Conservation (phyloP, 1,284 basidiomycete genomes). For the Caloboletus firmus region DNA sequence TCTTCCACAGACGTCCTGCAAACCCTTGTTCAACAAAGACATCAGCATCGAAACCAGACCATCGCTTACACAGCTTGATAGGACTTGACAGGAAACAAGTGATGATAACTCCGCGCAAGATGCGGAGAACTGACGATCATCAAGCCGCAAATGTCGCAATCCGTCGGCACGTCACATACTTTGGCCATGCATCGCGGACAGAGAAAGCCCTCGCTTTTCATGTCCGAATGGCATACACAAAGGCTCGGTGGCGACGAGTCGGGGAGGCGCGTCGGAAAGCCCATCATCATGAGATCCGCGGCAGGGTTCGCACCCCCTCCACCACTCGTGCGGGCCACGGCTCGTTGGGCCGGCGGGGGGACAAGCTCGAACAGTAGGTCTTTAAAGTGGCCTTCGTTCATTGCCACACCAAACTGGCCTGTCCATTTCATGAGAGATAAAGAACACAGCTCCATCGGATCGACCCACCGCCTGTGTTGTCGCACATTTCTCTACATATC, state of each 20-base stretch:
- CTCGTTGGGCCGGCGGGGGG: slow-evolving; percentile 86
- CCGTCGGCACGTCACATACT: slow-evolving; percentile 97
- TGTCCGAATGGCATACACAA: slow-evolving; percentile 91
- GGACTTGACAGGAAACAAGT: slow-evolving; percentile 86
- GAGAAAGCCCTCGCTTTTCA: slow-evolving; percentile 89
- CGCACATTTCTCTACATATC: slow-evolving; percentile 88
- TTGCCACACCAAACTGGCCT: slow-evolving; percentile 92
- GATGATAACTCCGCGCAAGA: slow-evolving; percentile 92
- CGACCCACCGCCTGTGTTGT: slow-evolving; percentile 79
- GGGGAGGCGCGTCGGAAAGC: slow-evolving; percentile 91
- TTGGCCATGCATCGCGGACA: slow-evolving; percentile 93
- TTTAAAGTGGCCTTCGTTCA: slow-evolving; percentile 96
- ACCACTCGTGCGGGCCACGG: slow-evolving; percentile 51
- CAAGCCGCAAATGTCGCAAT: slow-evolving; percentile 95
- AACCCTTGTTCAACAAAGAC: slow-evolving; percentile 5
- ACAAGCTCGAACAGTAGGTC: slow-evolving; percentile 96
- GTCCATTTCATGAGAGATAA: slow-evolving; percentile 13
- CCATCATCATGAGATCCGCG: slow-evolving; percentile 98
- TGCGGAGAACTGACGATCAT: slow-evolving; percentile 99
- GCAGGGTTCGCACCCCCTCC: slow-evolving; percentile 56
- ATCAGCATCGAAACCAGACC: background rate
- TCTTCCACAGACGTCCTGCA: slow-evolving; percentile 43
- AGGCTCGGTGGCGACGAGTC: slow-evolving; percentile 79
- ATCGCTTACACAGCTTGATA: slow-evolving; percentile 77
- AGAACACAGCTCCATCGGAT: background rate